A percentile compares a stretch with the other conserved stretches of the same genome.
phyloP scores from a whole-genome alignment of 495 filamentous ascomycete genomes.

The Penicillium samsonianum region DNA sequence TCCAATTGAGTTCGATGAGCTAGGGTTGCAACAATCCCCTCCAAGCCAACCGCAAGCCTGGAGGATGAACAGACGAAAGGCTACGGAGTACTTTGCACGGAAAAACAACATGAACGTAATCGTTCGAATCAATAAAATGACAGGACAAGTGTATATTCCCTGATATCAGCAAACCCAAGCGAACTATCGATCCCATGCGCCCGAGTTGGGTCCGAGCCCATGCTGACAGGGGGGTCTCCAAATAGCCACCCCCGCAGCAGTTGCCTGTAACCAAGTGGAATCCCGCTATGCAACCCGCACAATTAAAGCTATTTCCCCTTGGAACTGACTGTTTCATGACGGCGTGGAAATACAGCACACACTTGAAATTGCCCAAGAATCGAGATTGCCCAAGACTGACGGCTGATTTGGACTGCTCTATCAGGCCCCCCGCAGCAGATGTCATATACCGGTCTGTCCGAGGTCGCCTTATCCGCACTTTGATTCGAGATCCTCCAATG shows the following conservation, averaged over 20 bases:
- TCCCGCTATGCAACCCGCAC: not conserved
- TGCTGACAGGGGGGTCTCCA: constrained; percentile 8
- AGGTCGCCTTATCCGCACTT: constrained; percentile 11
- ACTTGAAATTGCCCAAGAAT: not conserved
- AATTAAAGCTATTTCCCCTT: not conserved
- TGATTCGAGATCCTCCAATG: constrained; percentile 20
- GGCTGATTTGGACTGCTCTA: not conserved
- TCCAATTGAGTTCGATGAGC: constrained; percentile 21
- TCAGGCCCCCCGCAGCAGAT: constrained; percentile 3
- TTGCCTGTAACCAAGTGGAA: constrained; percentile 3
- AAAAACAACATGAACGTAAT: constrained; percentile 2
- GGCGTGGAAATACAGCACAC: not conserved
- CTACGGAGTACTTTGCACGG: not conserved
- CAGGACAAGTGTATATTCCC: not conserved
- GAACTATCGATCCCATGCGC: constrained; percentile 9
- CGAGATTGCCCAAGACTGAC: not conserved
- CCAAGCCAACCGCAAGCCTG: not conserved
- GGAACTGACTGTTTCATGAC: not conserved
- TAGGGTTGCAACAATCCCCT: not conserved
- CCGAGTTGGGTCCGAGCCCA: constrained; percentile 14
- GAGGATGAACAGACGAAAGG: not conserved
- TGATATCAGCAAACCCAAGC: not conserved
- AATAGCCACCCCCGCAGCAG: constrained; percentile 13
- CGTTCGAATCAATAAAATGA: not conserved
- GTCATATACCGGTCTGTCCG: not conserved